Conservation (phyloP, 768 basidiomycete species). For the Lactarius trivialis region DNA sequence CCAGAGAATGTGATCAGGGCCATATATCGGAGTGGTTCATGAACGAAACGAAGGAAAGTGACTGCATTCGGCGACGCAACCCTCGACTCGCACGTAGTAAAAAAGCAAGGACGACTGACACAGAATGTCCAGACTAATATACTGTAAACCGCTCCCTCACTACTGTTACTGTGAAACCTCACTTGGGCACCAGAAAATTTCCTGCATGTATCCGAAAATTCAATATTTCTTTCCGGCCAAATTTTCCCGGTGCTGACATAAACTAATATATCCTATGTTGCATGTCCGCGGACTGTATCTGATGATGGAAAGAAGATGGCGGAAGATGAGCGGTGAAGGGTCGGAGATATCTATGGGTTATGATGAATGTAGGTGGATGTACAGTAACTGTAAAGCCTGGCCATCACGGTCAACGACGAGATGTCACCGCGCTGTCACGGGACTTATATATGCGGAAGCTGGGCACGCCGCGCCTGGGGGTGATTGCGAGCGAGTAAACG, state of each 20-base stretch:
- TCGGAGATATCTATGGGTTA: not conserved
- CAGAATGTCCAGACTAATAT: not conserved
- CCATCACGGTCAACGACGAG: too few species aligned
- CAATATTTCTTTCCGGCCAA: too few species aligned
- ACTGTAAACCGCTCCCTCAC: too few species aligned
- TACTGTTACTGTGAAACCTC: not conserved
- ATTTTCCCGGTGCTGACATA: too few species aligned
- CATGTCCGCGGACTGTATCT: not conserved
- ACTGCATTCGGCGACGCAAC: not conserved
- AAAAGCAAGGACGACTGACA: too few species aligned
- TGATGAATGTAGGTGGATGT: too few species aligned
- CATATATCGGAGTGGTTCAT: conserved; percentile 40
- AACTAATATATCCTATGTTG: too few species aligned
- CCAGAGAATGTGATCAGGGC: conserved; percentile 89
- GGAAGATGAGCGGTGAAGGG: not conserved
- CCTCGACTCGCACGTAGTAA: too few species aligned
- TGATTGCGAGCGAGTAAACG: not conserved
- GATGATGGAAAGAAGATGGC: not conserved
- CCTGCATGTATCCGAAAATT: too few species aligned
- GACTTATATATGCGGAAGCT: not conserved
- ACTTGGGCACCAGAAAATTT: too few species aligned
- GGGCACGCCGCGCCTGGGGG: not conserved
- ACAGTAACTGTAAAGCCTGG: too few species aligned
- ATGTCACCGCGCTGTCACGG: conserved; percentile 11
- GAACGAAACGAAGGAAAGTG: not conserved